Evolutionary conservation across 208 protist genomes (phyloP).

Genomic region (Wallacemonas sp.): DNA sequence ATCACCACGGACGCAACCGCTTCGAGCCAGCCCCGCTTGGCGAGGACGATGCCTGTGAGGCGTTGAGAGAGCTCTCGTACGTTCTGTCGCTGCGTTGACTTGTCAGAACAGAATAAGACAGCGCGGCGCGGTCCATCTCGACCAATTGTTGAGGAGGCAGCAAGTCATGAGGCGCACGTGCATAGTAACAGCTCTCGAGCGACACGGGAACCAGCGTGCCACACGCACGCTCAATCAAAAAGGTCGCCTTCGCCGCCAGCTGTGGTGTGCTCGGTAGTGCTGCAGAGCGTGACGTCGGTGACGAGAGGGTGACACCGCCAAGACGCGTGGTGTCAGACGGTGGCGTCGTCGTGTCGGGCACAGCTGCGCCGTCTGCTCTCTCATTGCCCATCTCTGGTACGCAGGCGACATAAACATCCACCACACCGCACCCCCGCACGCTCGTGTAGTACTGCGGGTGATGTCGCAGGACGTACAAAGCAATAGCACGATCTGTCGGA

Average conservation of each 20-base stretch:
- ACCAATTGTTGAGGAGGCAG: neutral
- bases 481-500: constrained; percentile 40
- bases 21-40: no score
- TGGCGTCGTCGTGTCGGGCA: neutral
- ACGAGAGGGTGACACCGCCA: neutral
- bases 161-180: constrained; percentile 7
- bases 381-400: neutral
- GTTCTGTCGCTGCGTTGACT: neutral
- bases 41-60: no score
- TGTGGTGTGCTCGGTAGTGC: no score
- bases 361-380: neutral
- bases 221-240: constrained; percentile 45
- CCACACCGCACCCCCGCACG: constrained; percentile 59
- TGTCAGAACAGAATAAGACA: neutral
- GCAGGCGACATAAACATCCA: constrained; percentile 44
- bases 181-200: constrained; percentile 44
- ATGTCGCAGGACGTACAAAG: constrained; percentile 60
- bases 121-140: neutral
- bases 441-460: constrained; percentile 65
- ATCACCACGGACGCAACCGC: neutral
- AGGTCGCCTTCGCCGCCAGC: neutral
- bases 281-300: no score
- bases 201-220: constrained; percentile 33
- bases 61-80: no score
- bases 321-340: neutral